Conservation (phyloP, 1,139 yeast genomes). For the Scheffersomyces titani region DNA sequence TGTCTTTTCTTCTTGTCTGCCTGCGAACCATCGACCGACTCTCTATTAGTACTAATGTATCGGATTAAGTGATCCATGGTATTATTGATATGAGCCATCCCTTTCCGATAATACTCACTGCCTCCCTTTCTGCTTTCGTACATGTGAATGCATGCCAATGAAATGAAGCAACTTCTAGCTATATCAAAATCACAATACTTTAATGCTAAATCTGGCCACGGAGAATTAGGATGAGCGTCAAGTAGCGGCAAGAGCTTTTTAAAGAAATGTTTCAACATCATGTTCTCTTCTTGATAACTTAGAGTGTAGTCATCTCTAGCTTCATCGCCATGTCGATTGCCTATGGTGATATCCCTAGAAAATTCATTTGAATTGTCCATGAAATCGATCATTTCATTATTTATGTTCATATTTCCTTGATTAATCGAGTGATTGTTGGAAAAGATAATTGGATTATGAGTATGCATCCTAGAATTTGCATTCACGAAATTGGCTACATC, state of each 20-base stretch:
- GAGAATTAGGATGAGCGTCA: slow-evolving; percentile 58
- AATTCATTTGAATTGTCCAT: slow-evolving; percentile 15
- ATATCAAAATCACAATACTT: slow-evolving; percentile 56
- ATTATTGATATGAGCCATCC: slow-evolving; percentile 51
- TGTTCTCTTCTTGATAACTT: slow-evolving; percentile 46
- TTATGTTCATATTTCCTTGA: slow-evolving; percentile 6
- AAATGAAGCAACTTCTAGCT: slow-evolving; percentile 55
- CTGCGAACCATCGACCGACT: slow-evolving; percentile 20
- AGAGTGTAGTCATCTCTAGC: slow-evolving; percentile 2
- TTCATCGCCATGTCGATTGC: slow-evolving; percentile 2
- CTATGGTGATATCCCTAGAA: slow-evolving; percentile 1
- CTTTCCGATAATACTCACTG: slow-evolving; percentile 48
- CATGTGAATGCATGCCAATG: slow-evolving; percentile 54
- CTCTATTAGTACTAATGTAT: slow-evolving; percentile 21
- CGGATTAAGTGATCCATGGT: slow-evolving; percentile 52
- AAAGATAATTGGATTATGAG: not conserved
- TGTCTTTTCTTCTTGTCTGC: slow-evolving; percentile 32
- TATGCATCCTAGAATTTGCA: not conserved
- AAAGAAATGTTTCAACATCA: slow-evolving; percentile 54
- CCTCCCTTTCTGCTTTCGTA: slow-evolving; percentile 52
- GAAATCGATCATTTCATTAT: slow-evolving; percentile 13
- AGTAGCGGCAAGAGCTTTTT: slow-evolving; percentile 49
- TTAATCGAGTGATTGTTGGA: not conserved
- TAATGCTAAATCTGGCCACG: slow-evolving; percentile 59
- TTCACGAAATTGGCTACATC: slow-evolving; percentile 2